Conservation (phyloP, 1,139 yeast genomes). For the Taiozyma sp. region DNA sequence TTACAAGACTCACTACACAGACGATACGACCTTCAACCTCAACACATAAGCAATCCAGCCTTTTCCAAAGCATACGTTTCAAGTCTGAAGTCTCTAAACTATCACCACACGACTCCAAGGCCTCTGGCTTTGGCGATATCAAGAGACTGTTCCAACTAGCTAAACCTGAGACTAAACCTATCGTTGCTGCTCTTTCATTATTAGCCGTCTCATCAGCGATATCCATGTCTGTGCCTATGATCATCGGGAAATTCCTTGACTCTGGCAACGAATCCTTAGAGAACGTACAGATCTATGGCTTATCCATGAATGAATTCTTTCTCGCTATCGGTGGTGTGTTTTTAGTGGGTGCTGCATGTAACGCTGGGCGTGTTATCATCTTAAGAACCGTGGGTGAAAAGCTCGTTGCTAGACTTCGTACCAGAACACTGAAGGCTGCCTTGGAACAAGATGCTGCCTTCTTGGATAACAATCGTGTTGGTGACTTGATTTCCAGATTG, state of each 20-base stretch:
- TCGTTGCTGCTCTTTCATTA: slow-evolving; percentile 54
- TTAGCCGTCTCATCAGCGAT: slow-evolving; percentile 57
- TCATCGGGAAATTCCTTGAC: slow-evolving; percentile 75
- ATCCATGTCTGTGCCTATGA: slow-evolving; percentile 71
- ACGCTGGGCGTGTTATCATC: slow-evolving; percentile 72
- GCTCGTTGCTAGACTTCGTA: slow-evolving; percentile 76
- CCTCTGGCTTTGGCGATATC: slow-evolving; percentile 32
- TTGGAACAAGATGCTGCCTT: slow-evolving; percentile 87
- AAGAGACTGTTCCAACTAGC: slow-evolving; percentile 47
- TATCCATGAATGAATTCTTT: slow-evolving; percentile 44
- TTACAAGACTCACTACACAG: neutral
- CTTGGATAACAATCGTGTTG: slow-evolving; percentile 86
- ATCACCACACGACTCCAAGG: slow-evolving; percentile 27
- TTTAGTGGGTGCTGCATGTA: slow-evolving; percentile 67
- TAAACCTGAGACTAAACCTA: slow-evolving; percentile 43
- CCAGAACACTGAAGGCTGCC: slow-evolving; percentile 70
- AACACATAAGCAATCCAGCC: neutral
- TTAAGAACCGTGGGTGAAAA: slow-evolving; percentile 81
- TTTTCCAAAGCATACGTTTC: neutral
- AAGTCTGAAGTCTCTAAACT: slow-evolving; percentile 9
- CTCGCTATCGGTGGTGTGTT: slow-evolving; percentile 50
- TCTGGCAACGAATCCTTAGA: slow-evolving; percentile 31
- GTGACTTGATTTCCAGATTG: slow-evolving; percentile 84
- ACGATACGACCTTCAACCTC: neutral
- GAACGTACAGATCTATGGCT: slow-evolving; percentile 41